Evolutionary conservation across 805 yeast genomes (phyloP).

Genomic region (Starmerella gropengiesseri): DNA sequence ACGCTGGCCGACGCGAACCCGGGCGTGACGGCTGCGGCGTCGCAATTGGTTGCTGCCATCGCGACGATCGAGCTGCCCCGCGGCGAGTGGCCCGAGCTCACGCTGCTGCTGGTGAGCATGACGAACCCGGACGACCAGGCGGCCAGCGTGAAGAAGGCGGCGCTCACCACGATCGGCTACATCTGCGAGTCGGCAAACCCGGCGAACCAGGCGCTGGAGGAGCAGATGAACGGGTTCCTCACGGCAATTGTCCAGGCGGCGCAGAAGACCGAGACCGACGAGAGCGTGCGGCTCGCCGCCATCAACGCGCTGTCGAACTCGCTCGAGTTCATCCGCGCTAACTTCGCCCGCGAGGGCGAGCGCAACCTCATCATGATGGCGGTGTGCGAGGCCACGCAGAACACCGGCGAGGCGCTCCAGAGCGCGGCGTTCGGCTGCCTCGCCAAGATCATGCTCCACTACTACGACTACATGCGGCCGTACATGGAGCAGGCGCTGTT

Average conservation of each 20-base stretch:
- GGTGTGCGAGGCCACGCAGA: conserved; percentile 97
- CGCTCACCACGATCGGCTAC: conserved; percentile 82
- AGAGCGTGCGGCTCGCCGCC: conserved; percentile 75
- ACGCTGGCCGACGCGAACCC: conserved; percentile 57
- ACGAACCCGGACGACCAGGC: conserved; percentile 64
- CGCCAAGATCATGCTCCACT: conserved; percentile 80
- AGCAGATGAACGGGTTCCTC: conserved; percentile 82
- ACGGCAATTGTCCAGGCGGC: conserved; percentile 97
- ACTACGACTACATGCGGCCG: conserved; percentile 79
- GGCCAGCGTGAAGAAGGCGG: conserved; percentile 71
- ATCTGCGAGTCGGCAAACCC: conserved; percentile 94
- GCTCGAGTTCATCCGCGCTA: conserved; percentile 73
- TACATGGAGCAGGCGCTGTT: conserved; percentile 97
- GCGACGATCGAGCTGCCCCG: conserved; percentile 92
- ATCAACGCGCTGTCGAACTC: conserved; percentile 85
- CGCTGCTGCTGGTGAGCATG: conserved; percentile 72
- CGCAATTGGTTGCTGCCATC: conserved; percentile 91
- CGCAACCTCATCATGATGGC: conserved; percentile 97
- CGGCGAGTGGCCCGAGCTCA: conserved; percentile 78
- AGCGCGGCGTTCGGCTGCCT: conserved; percentile 94
- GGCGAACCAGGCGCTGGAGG: conserved; percentile 56
- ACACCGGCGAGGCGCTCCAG: conserved; percentile 67
- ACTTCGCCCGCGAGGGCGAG: conserved; percentile 89
- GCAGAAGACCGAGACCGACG: conserved; percentile 64
- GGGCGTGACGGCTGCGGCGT: conserved; percentile 76